Evolutionary conservation across 2,329 filamentous ascomycete species (phyloP).

Genomic region (Hymenoscyphus infarciens): DNA sequence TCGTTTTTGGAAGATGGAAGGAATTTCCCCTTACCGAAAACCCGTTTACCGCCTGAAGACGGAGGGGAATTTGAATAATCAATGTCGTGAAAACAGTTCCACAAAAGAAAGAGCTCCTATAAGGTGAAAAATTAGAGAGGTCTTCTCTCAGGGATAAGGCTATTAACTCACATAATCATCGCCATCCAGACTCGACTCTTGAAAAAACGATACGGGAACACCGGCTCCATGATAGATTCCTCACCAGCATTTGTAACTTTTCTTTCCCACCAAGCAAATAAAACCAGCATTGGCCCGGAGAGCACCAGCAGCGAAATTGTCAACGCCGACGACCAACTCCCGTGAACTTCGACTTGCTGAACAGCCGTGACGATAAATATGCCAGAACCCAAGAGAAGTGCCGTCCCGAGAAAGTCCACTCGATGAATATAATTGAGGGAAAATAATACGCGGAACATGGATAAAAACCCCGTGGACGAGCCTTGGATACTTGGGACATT

Average conservation of each 20-base stretch:
- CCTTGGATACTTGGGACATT: neutral
- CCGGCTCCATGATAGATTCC: neutral
- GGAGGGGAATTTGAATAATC: neutral
- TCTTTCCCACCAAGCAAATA: neutral
- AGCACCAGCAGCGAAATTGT: neutral
- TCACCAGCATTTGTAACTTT: neutral
- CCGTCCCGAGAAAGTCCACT: neutral
- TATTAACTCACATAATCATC: neutral
- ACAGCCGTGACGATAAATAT: neutral
- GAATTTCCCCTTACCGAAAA: neutral
- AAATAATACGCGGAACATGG: neutral
- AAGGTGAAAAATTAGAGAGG: neutral
- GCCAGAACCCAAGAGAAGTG: neutral
- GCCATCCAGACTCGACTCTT: neutral
- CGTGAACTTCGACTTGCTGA: neutral
- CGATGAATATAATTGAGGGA: neutral
- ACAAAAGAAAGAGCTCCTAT: neutral
- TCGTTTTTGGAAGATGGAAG: neutral
- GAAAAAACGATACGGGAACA: slow-evolving; percentile 3
- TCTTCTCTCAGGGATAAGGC: no score
- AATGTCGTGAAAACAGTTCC: neutral
- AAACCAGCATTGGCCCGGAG: neutral
- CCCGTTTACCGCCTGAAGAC: neutral
- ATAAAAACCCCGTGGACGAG: neutral
- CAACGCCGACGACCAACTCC: neutral